These are phyloP conservation scores for Aspergillus campestris DNA, from an alignment of 495 filamentous ascomycete species.

Conservation along the genomic window DNA sequence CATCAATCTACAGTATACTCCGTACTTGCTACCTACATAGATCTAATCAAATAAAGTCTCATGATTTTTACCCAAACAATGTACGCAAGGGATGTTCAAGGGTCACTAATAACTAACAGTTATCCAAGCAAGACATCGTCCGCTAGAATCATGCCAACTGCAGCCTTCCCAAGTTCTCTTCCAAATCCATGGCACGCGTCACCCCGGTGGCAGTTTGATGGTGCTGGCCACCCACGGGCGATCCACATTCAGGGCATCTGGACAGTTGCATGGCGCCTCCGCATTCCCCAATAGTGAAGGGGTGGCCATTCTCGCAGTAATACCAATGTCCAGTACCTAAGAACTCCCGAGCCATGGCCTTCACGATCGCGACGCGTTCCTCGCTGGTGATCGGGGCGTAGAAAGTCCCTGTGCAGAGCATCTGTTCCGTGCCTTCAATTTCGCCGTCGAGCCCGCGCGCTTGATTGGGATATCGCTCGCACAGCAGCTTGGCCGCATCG, in stretches of 20 bases:
- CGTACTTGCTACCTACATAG: no score
- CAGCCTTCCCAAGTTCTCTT: slow-evolving; percentile 10
- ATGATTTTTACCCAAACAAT: no score
- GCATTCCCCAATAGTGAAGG: slow-evolving; percentile 68
- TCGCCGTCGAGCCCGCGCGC: slow-evolving; percentile 22
- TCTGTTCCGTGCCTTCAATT: slow-evolving; percentile 20
- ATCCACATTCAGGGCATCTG: slow-evolving; percentile 57
- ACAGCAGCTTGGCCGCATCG: slow-evolving; percentile 19
- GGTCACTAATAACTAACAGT: no score
- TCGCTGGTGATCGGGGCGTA: slow-evolving; percentile 37
- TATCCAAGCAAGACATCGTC: no score
- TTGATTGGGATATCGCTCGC: slow-evolving; percentile 13
- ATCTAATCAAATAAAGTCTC: no score
- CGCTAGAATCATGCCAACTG: no score
- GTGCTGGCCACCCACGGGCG: slow-evolving; percentile 48
- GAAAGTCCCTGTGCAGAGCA: slow-evolving; percentile 29
- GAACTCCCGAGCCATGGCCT: slow-evolving; percentile 45
- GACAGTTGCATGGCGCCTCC: slow-evolving; percentile 58
- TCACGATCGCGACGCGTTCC: slow-evolving; percentile 38
- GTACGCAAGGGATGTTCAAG: no score
- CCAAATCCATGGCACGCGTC: slow-evolving; percentile 38
- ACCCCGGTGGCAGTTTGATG: slow-evolving; percentile 48
- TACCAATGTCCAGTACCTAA: slow-evolving; percentile 59
- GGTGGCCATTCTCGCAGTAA: slow-evolving; percentile 56
- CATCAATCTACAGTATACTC: no score